phyloP scores from a whole-genome alignment of 129 eudicot genomes.

The Erigeron canadensis region DNA sequence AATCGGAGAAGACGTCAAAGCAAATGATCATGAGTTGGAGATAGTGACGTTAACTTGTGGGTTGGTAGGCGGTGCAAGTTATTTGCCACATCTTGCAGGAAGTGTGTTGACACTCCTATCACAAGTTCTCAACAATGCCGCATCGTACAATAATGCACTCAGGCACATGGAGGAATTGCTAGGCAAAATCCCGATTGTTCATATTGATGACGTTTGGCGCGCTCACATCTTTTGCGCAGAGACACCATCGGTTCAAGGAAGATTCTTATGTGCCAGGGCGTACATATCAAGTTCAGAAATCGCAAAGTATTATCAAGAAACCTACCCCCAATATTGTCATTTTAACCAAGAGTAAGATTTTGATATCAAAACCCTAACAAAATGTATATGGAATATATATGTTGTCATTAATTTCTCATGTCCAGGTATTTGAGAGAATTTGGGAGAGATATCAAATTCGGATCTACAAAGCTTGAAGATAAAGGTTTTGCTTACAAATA shows the following conservation, averaged over 20 bases:
- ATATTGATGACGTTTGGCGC: constrained; percentile 43
- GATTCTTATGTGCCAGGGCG: constrained; percentile 47
- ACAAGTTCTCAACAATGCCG: constrained; percentile 25
- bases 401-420: background rate
- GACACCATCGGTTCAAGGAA: constrained; percentile 28
- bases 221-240: constrained; percentile 57
- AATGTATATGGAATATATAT: no score
- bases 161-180: constrained; percentile 43
- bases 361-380: no score
- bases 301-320: constrained; percentile 31
- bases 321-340: constrained; percentile 32
- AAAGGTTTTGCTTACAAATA: constrained; percentile 46
- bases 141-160: background rate
- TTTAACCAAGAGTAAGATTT: constrained; percentile 39
- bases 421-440: constrained; percentile 37
- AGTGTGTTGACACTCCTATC: constrained; percentile 29
- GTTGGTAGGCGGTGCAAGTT: constrained; percentile 55
- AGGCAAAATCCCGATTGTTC: constrained; percentile 51
- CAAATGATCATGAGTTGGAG: constrained; percentile 34
- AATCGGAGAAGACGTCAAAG: constrained; percentile 13
- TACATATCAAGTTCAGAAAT: constrained; percentile 41
- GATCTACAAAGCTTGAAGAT: constrained; percentile 46
- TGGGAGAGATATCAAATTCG: constrained; percentile 41
- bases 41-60: constrained; percentile 46
- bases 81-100: constrained; percentile 15